Percentiles rank a stretch among this genome's conserved stretches.
phyloP scores from a whole-genome alignment of 768 basidiomycete genomes.

The Termitomyces sp. region DNA sequence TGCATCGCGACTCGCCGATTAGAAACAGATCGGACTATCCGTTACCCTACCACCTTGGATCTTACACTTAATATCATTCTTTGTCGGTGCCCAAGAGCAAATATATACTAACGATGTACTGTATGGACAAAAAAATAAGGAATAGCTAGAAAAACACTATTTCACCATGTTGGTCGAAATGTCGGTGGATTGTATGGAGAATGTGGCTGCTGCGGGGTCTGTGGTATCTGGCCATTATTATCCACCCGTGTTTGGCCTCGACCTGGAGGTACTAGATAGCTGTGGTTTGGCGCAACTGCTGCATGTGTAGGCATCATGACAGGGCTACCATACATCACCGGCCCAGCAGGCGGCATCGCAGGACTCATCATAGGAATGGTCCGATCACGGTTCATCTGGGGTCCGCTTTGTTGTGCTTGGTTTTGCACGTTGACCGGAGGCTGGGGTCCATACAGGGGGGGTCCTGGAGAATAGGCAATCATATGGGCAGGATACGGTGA shows the following conservation, averaged over 20 bases:
- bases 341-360: slow-evolving; percentile 54
- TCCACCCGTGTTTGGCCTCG: slow-evolving; percentile 47
- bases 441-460: slow-evolving; percentile 45
- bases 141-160: slow-evolving; percentile 16
- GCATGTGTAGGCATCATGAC: slow-evolving; percentile 62
- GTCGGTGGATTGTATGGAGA: slow-evolving; percentile 35
- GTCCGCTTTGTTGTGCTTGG: slow-evolving; percentile 31
- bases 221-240: slow-evolving; percentile 39
- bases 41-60: slow-evolving; percentile 6
- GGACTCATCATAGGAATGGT: slow-evolving; percentile 66
- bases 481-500: slow-evolving; percentile 64
- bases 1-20: slow-evolving; percentile 66
- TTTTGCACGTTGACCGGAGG: slow-evolving; percentile 38
- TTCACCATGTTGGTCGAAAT: slow-evolving; percentile 50
- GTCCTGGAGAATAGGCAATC: slow-evolving; percentile 56
- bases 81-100: slow-evolving; percentile 4
- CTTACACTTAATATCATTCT: slow-evolving; percentile 8
- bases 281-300: slow-evolving; percentile 32
- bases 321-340: slow-evolving; percentile 67
- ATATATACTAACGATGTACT: slow-evolving; percentile 27
- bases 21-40: slow-evolving; percentile 19
- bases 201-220: slow-evolving; percentile 29
- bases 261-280: slow-evolving; percentile 43
- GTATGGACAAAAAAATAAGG: slow-evolving; percentile 29
- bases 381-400: slow-evolving; percentile 39